Conservation (phyloP, 345 rosid species). For the Aquilaria yunnanensis region DNA sequence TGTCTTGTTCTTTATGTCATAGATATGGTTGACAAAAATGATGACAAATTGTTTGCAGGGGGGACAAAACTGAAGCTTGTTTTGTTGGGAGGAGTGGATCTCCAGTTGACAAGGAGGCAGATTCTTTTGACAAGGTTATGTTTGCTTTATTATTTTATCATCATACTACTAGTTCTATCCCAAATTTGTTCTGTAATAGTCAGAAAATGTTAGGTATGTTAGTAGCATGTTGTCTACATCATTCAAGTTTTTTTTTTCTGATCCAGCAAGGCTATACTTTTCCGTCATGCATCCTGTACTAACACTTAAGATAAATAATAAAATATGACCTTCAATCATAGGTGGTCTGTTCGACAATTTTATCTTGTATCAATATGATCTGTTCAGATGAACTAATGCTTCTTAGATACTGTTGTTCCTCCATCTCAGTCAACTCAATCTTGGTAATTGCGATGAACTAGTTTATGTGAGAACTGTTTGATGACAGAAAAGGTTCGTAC, state of each 20-base stretch:
- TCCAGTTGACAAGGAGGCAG: slow-evolving; percentile 35
- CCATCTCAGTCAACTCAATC: too few relatives aligned
- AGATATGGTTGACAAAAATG: not conserved
- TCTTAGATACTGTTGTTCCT: too few relatives aligned
- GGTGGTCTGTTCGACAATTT: too few relatives aligned
- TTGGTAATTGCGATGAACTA: too few relatives aligned
- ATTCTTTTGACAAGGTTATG: slow-evolving; percentile 78
- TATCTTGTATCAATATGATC: too few relatives aligned
- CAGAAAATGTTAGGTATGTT: not conserved
- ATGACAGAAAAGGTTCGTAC: too few relatives aligned
- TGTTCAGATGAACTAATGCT: too few relatives aligned
- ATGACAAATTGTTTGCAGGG: slow-evolving; percentile 41
- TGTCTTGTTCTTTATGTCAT: not conserved
- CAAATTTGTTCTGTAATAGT: slow-evolving; percentile 1
- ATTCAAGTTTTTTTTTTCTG: not conserved
- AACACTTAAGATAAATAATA: too few relatives aligned
- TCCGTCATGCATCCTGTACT: not conserved
- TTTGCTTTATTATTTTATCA: slow-evolving; percentile 9
- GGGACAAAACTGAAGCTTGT: slow-evolving; percentile 29
- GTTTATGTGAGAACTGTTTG: too few relatives aligned
- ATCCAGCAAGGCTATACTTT: not conserved
- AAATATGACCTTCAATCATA: too few relatives aligned
- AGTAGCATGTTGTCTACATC: not conserved
- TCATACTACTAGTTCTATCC: slow-evolving; percentile 1
- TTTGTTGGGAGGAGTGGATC: slow-evolving; percentile 32